Evolutionary conservation across 768 basidiomycete species (phyloP).

Genomic region (Clitopilus hobsonii): DNA sequence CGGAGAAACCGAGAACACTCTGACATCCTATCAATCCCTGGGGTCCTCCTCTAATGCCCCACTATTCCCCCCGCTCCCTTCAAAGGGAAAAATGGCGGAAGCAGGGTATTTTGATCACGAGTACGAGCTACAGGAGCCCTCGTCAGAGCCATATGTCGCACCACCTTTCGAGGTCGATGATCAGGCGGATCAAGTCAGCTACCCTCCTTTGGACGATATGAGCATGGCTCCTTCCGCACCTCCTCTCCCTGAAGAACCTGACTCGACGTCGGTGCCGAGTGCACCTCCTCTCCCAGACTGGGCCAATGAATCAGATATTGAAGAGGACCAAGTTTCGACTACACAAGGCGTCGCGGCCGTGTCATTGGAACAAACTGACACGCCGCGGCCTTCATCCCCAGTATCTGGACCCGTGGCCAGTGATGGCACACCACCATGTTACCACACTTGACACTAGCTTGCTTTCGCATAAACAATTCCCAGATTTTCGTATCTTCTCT

Average conservation of each 20-base stretch:
- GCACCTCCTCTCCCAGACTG: conserved; percentile 14
- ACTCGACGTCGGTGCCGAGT: not conserved
- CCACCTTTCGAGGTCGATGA: conserved; percentile 36
- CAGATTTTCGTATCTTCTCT: conserved; percentile 6
- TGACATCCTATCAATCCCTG: conserved; percentile 8
- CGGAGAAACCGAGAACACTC: conserved; percentile 10
- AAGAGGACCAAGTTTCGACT: not conserved
- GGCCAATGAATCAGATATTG: not conserved
- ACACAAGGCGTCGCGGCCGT: not conserved
- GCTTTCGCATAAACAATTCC: conserved; percentile 6
- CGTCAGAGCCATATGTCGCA: conserved; percentile 23
- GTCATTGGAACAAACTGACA: conserved; percentile 4
- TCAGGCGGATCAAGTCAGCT: conserved; percentile 16
- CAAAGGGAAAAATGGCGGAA: conserved; percentile 36
- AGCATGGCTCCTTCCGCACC: conserved; percentile 46
- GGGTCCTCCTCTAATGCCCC: conserved; percentile 18
- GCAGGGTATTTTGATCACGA: conserved; percentile 36
- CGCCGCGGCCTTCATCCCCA: not conserved
- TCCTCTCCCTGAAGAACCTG: conserved; percentile 20
- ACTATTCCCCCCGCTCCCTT: conserved; percentile 39
- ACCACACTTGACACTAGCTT: conserved; percentile 9
- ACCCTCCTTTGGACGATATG: conserved; percentile 23
- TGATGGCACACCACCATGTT: conserved; percentile 16
- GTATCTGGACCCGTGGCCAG: conserved; percentile 13
- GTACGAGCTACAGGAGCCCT: conserved; percentile 32